Base-by-base conservation (phyloP, 75 land plant genomes). In the Pinus albicaulis region DNA sequence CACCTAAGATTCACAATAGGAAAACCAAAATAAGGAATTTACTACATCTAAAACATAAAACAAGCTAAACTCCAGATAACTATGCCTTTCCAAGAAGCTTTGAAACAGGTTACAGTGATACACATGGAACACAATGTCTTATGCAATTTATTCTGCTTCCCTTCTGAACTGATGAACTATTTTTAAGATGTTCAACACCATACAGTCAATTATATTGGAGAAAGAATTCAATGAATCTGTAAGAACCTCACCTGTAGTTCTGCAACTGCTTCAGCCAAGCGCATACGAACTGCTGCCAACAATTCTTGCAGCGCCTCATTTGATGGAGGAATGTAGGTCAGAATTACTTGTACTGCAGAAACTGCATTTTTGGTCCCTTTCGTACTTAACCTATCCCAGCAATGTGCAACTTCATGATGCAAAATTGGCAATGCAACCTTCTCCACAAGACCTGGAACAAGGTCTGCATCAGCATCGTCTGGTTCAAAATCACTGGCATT, bases 371-470 rank as follows among this genome's bases (percentile, higher is more conserved):
- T 85, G 5, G 95, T 94, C 58, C 88, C 88, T 62, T 73, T 81
- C 5, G 92, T 88, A 73, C 99, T 97, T 26, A 97, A 78, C 23
- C 86, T 80, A 72, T 97, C 99, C 99, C 99, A 97, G 76, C 99
- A 97, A 72, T 88, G 89, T 28, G 82, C 89, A 59, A 97, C 76
- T 48, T 97, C 87, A 84, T 95, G 98, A 68, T 92, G 95, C 74
- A 97, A 81, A 10, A 95, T 81, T 13, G 99, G 98, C 56, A 97
- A 82, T 53, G 93, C 99, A 38, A 97, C 89, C 75, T 86, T 97
- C 72, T 92, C 98, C 58, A 97, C 98, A 8, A 97, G 76, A 41
- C 77, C 81, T 73, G 99, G 99, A 25, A 97, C 85, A 76, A 97
- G 85, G 58, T 97, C 86, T 53, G 82, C 73, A 82, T 97, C 99